Evolutionary conservation across 164 flowering plant species (phyloP).

Genomic region (Kingdonia uniflora): DNA sequence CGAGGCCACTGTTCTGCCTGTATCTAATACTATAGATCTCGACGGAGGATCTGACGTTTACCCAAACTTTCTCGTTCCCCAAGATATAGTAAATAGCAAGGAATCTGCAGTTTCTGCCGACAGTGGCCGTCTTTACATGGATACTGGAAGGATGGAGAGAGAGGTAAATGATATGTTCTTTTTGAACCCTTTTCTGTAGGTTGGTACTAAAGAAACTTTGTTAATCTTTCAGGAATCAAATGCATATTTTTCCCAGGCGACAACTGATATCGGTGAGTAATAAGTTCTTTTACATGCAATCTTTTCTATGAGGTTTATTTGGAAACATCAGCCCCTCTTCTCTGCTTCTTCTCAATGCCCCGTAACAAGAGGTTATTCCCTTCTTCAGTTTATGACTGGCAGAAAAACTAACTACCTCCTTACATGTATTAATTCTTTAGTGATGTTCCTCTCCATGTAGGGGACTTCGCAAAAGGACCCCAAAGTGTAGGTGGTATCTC

Average conservation of each 20-base stretch:
- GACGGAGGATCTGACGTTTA: constrained; percentile 6
- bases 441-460: too few species aligned
- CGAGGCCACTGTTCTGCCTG: constrained; percentile 8
- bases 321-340: constrained; percentile 8
- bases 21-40: neutral
- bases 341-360: too few species aligned
- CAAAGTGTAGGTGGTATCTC: too few species aligned
- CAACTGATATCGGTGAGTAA: constrained; percentile 8
- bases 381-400: too few species aligned
- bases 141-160: constrained; percentile 7
- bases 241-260: constrained; percentile 8
- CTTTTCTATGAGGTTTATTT: too few species aligned
- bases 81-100: constrained; percentile 10
- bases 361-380: too few species aligned
- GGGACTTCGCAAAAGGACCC: too few species aligned
- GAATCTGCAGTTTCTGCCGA: constrained; percentile 9
- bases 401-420: too few species aligned
- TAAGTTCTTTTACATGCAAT: neutral
- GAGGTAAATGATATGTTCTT: constrained; percentile 10
- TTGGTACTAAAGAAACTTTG: neutral
- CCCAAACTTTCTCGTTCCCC: constrained; percentile 5
- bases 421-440: too few species aligned
- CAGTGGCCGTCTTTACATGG: constrained; percentile 8
- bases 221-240: constrained; percentile 15
- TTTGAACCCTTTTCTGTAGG: neutral